Evolutionary conservation across 257 asterid species (phyloP), one percentile per base, ranked within the genome.

Genomic region (Henckelia pumila): DNA sequence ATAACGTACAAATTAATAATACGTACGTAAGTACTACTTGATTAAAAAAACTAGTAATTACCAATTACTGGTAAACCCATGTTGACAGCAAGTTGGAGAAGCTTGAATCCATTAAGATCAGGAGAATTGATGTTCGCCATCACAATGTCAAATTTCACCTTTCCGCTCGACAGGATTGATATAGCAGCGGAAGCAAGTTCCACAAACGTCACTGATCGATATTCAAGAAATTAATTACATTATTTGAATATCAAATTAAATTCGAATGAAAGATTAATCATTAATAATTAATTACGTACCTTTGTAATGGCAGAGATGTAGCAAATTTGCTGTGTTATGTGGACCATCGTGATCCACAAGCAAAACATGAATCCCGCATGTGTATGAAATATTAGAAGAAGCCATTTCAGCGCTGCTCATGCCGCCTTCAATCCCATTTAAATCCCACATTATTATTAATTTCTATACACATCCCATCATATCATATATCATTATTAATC

Each of bases 161-260:
- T 23, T 7, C 53, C 61, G 9, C 22, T 19, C 10, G 24, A 5
- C 59, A 69, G 22, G 32, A 69, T 69, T 47, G 73, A 69, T 26
- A n/a, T 40, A 69, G 67, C 67, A 69, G 52, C 0, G 23, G 67
- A 7, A 59, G 58, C 26, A 44, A 13, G 52, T 3, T 44, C 52
- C n/a, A 44, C 7, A 44, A 44, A 44, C 0, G 52, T 44, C 50
- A 40, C 50, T 40, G 50, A 40, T 4, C 3, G 3, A 26, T 1
- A 26, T 26, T n/a, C n/a, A n/a, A n/a, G n/a, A n/a, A n/a, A n/a
- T n/a, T n/a, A n/a, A n/a, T n/a, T n/a, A n/a, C n/a, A n/a, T n/a
- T n/a, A n/a, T n/a, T n/a, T n/a, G n/a, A n/a, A n/a, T n/a, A n/a
- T n/a, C n/a, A n/a, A n/a, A n/a, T n/a, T n/a, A n/a, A n/a, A n/a